Evolutionary conservation across 352 stramenopile species (phyloP), one percentile per base, ranked within the genome.

Genomic region (Phytophthora citricola): DNA sequence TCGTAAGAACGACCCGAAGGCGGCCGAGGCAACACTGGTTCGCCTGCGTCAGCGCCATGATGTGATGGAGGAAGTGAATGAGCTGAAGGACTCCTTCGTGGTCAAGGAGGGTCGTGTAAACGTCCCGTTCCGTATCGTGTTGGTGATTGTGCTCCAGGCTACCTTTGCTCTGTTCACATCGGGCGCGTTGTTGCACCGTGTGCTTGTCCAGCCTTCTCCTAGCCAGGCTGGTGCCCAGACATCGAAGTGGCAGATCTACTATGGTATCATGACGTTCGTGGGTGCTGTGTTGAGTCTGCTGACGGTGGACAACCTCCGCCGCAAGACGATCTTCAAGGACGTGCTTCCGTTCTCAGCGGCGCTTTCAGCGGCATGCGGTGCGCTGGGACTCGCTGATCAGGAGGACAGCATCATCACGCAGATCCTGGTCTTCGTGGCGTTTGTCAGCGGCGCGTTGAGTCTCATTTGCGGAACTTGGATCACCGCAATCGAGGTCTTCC

Each of bases 281-380:
- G 89, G 89, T 20, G 71, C 85, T 1, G 24, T 90, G 6, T 20
- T 95, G 59, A 90, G 86, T 36, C 38, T 94, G 46, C 71, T 95
- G 34, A 94, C 79, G 2, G 85, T 96, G 10, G 89, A 96, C 59
- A 94, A 83, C 46, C 61, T 96, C 38, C 86, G 85, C n/a, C 86
- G 89, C 62, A 96, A 96, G 71, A 96, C 89, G 9, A 90, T 96
- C 24, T 90, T 93, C 64, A 96, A 96, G 66, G 89, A 94, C 46
- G 85, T 94, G 45, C 50, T 96, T 39, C 88, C 89, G 14, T 81
- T 96, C 54, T 79, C 76, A 20, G 82, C 76, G 7, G 66, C 70
- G 1, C 65, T 96, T 14, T 84, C 87, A 29, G 55, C 83, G 22
- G 81, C 74, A 0, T 92, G 85, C 49, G 83, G 87, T 9, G 83